Base-by-base conservation (phyloP, 2,329 filamentous ascomycete species). In the Colletotrichum phormii region DNA sequence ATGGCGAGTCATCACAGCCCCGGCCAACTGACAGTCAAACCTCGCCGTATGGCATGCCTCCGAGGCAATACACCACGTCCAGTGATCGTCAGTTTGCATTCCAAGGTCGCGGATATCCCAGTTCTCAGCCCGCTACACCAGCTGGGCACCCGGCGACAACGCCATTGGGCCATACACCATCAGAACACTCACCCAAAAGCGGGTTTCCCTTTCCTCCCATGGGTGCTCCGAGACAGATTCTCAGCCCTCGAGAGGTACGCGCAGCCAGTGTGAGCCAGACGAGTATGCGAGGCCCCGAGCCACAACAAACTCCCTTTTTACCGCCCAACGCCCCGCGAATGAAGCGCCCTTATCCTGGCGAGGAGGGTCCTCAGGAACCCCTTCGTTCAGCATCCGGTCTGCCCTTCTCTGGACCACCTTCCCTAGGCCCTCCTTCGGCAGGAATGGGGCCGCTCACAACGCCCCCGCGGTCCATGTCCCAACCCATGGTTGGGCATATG, bases 121-220 rank as follows among this genome's bases (percentile, higher is more conserved):
- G 77, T 22, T 83, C 84, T 12, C 81, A 82, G 49, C 79, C 81
- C 35, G 77, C 75, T 22, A 82, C 81, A 18, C 80, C 81, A 9
- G 71, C 81, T 49, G 79, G 59, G 11, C 68, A 74, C 15, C 59
- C 77, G 24, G 75, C 76, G 5, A 62, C 76, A 29, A 78, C 77
- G 5, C 77, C 79, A 57, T 55, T 77, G 9, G 80, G 77, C n/a
- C 76, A 78, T 6, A 77, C 78, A 54, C 74, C 78, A 15, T 80
- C 82, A 5, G 82, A 80, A 59, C 77, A 78, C 67, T 82, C 81
- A 4, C 80, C 81, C 3, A 78, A 76, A 24, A 70, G 75, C 24
- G 73, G 76, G 3, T 82, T 77, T 58, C 80, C 81, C 5, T 82
- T 81, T 61, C 77, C 82, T 29, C 55, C 77, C 5, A 74, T 79